Evolutionary conservation across 2,329 filamentous ascomycete genomes (phyloP).

Genomic region (Tolypocladium pustulatum): DNA sequence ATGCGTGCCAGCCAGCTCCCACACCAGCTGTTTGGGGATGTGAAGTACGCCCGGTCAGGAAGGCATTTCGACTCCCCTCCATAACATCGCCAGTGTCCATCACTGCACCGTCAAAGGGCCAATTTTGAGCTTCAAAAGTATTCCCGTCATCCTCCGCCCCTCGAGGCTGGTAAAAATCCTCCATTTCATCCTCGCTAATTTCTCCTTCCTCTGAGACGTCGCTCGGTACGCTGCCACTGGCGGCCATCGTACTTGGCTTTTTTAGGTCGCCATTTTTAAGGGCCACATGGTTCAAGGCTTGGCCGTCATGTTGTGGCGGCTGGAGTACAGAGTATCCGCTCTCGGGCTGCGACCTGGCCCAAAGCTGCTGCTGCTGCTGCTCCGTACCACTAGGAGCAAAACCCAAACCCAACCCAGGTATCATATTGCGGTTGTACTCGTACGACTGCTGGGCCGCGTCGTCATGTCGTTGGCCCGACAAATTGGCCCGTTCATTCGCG

Average conservation of each 20-base stretch:
- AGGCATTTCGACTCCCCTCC: no score
- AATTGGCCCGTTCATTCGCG: not conserved
- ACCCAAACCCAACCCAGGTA: conserved; percentile 23
- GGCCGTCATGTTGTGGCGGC: not conserved
- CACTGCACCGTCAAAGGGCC: not conserved
- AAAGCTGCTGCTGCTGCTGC: conserved; percentile 9
- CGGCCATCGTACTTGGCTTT: conserved; percentile 1
- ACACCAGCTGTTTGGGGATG: not conserved
- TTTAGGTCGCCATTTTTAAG: not conserved
- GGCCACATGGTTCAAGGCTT: not conserved
- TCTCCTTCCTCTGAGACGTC: conserved; percentile 58
- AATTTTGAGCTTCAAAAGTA: not conserved
- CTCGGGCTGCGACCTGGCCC: conserved; percentile 1
- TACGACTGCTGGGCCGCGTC: conserved; percentile 1
- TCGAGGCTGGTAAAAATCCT: conserved; percentile 42
- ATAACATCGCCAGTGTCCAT: not conserved
- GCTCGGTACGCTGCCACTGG: conserved; percentile 1
- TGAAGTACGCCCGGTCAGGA: not conserved
- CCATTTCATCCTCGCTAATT: conserved; percentile 57
- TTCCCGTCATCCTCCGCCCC: conserved; percentile 4
- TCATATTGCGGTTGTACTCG: conserved; percentile 10
- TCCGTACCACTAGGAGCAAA: conserved; percentile 8
- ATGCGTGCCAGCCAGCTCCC: not conserved
- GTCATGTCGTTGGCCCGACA: not conserved
- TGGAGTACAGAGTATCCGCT: conserved; percentile 2